A percentile compares a stretch with the other conserved stretches of the same genome.
phyloP scores from a whole-genome alignment of 805 yeast genomes.

The Candida silvicultrix region DNA sequence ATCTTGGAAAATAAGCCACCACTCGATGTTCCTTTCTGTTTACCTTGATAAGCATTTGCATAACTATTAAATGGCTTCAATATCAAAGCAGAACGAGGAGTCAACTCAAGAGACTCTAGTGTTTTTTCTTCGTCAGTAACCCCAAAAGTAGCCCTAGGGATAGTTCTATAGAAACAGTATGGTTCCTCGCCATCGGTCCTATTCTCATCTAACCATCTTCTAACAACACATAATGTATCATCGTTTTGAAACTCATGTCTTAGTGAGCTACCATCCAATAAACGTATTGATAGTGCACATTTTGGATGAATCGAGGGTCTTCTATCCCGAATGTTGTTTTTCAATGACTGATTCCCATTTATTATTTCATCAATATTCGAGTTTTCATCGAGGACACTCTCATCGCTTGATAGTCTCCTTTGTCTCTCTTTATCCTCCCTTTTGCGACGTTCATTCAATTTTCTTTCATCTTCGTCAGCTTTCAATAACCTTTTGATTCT shows the following conservation, averaged over 20 bases:
- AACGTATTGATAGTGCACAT: slow-evolving; percentile 50
- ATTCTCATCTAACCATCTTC: slow-evolving; percentile 51
- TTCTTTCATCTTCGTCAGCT: slow-evolving; percentile 46
- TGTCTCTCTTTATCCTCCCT: slow-evolving; percentile 12
- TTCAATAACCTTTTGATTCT: slow-evolving; percentile 47
- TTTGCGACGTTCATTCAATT: slow-evolving; percentile 13
- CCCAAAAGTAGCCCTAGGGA: slow-evolving; percentile 59
- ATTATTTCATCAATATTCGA: slow-evolving; percentile 18
- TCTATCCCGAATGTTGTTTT: slow-evolving; percentile 15
- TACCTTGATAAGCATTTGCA: slow-evolving; percentile 22
- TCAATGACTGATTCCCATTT: slow-evolving; percentile 10
- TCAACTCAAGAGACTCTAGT: slow-evolving; percentile 48
- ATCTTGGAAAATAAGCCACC: slow-evolving; percentile 26
- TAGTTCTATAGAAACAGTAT: slow-evolving; percentile 39
- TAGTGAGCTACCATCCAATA: slow-evolving; percentile 60
- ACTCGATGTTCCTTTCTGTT: slow-evolving; percentile 11
- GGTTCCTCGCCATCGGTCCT: slow-evolving; percentile 43
- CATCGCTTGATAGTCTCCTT: slow-evolving; percentile 15
- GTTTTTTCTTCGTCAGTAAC: slow-evolving; percentile 54
- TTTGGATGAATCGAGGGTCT: slow-evolving; percentile 4
- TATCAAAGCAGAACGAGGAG: slow-evolving; percentile 70
- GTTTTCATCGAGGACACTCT: slow-evolving; percentile 22
- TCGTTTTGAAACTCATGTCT: slow-evolving; percentile 41
- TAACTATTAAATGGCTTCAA: slow-evolving; percentile 50
- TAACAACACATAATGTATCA: slow-evolving; percentile 47